phyloP scores from a whole-genome alignment of 768 basidiomycete species.

The Pleurotus salmoneostramineus region DNA sequence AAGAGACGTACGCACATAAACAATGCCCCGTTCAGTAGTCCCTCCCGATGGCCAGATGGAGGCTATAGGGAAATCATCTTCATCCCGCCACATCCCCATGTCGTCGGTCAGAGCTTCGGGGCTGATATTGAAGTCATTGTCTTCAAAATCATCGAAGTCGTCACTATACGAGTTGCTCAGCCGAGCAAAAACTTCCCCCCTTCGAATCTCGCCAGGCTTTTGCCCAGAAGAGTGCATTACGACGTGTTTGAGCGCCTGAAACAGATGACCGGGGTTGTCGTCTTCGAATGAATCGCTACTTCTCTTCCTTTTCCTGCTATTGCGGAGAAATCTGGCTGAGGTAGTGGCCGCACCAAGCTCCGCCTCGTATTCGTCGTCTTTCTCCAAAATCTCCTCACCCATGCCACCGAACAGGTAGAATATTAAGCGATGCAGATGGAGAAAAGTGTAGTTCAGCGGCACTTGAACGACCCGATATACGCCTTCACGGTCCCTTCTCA shows the following conservation, averaged over 20 bases:
- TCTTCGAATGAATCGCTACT: constrained; percentile 4
- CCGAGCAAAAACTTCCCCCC: background rate
- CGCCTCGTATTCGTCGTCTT: constrained; percentile 1
- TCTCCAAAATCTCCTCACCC: constrained; percentile 12
- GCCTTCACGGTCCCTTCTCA: constrained; percentile 20
- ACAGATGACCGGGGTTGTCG: constrained; percentile 1
- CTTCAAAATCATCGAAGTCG: background rate
- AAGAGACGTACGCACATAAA: constrained; percentile 49
- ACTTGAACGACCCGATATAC: constrained; percentile 66
- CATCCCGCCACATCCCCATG: constrained; percentile 65
- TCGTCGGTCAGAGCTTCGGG: constrained; percentile 21
- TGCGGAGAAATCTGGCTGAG: background rate
- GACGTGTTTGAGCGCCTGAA: background rate
- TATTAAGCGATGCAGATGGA: constrained; percentile 59
- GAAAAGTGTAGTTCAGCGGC: constrained; percentile 66
- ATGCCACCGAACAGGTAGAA: constrained; percentile 51
- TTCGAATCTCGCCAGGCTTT: constrained; percentile 1
- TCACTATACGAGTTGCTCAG: background rate
- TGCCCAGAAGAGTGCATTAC: background rate
- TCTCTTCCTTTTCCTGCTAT: background rate
- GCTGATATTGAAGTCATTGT: background rate
- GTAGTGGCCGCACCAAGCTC: background rate
- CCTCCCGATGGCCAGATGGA: constrained; percentile 56
- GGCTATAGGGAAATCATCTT: constrained; percentile 59
- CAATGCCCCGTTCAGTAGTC: constrained; percentile 41